Conservation (phyloP, 768 basidiomycete species). For the Leccinum arenicola region DNA sequence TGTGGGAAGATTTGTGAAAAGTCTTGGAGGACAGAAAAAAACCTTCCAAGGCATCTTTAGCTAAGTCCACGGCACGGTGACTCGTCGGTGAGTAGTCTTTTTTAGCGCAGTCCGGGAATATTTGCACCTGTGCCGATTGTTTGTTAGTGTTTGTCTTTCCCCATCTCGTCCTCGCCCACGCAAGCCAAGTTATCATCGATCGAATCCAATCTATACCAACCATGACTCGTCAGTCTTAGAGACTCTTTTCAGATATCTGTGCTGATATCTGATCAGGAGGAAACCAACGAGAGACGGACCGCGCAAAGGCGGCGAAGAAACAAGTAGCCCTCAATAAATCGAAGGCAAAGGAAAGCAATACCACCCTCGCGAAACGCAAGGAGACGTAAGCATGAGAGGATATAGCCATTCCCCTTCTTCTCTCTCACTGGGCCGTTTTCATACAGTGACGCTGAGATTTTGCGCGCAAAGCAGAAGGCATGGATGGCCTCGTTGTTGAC, state of each 20-base stretch:
- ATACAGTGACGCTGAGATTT: conserved; percentile 67
- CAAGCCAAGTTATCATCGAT: conserved; percentile 5
- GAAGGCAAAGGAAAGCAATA: conserved; percentile 70
- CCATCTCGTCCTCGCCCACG: background rate
- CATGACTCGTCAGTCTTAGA: conserved; percentile 54
- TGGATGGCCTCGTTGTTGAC: conserved; percentile 15
- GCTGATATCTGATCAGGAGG: conserved; percentile 53
- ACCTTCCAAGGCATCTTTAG: background rate
- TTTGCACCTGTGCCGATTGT: conserved; percentile 7
- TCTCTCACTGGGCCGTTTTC: conserved; percentile 26
- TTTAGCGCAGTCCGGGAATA: background rate
- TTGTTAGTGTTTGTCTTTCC: conserved; percentile 24
- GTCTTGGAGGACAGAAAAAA: background rate
- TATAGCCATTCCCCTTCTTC: conserved; percentile 14
- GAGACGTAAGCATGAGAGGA: conserved; percentile 57
- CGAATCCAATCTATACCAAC: conserved; percentile 8
- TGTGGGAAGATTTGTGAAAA: conserved; percentile 13
- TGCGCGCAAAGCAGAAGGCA: conserved; percentile 81
- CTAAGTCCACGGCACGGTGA: background rate
- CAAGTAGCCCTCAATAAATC: conserved; percentile 44
- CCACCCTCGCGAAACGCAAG: conserved; percentile 62
- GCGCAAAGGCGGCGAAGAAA: conserved; percentile 74
- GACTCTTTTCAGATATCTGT: background rate
- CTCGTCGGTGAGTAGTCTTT: no score
- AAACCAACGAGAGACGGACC: conserved; percentile 78